Evolutionary conservation across 2,329 filamentous ascomycete species (phyloP).

Genomic region (Fusarium haematococcum): DNA sequence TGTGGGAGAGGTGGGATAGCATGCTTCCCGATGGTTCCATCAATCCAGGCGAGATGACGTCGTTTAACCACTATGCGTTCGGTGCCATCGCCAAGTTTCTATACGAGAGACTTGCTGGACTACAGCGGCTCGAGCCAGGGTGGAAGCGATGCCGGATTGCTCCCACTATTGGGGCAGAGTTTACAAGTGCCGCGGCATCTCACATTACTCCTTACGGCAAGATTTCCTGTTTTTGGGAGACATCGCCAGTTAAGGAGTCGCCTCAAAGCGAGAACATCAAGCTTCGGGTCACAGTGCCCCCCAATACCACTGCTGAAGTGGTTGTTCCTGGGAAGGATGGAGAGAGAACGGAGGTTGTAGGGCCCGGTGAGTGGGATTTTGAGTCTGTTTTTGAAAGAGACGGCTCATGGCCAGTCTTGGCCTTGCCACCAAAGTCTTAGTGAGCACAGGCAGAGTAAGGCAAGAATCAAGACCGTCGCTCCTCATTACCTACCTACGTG

Average conservation of each 20-base stretch:
- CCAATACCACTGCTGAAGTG: not conserved
- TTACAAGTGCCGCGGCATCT: constrained; percentile 7
- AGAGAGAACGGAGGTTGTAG: not conserved
- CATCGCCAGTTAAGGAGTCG: not conserved
- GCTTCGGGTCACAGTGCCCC: not conserved
- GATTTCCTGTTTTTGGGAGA: not conserved
- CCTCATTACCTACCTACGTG: too few relatives aligned
- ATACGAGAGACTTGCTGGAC: constrained; percentile 40
- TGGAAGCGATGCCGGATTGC: constrained; percentile 22
- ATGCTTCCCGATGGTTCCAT: constrained; percentile 52
- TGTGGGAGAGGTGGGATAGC: constrained; percentile 58
- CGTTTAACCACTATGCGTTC: constrained; percentile 57
- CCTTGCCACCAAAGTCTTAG: not conserved
- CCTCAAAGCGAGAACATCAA: not conserved
- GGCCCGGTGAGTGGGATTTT: constrained; percentile 7
- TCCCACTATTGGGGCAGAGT: constrained; percentile 3
- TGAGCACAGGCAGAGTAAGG: too few relatives aligned
- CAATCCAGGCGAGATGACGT: constrained; percentile 56
- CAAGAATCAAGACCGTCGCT: too few relatives aligned
- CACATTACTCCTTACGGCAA: constrained; percentile 17
- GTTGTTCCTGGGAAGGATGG: not conserved
- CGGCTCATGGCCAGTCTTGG: constrained; percentile 6
- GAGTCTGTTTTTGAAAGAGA: not conserved
- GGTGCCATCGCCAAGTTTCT: constrained; percentile 54
- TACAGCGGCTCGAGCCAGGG: constrained; percentile 26